Percentiles rank a stretch among this genome's conserved stretches.
Evolutionary conservation across 306 rosid species (phyloP).

Genomic region (Quercus parvula): DNA sequence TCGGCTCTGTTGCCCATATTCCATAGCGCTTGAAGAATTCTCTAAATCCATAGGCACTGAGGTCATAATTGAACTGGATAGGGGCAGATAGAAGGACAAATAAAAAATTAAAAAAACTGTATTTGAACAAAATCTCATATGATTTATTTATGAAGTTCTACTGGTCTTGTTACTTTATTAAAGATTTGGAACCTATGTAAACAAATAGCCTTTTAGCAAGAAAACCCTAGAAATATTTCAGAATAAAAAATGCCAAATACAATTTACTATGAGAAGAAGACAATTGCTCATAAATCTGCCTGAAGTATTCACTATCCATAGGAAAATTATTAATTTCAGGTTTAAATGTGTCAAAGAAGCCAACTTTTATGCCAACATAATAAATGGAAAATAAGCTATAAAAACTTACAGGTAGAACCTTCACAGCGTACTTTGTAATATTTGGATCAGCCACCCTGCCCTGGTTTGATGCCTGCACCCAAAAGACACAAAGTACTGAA

Average conservation of each 20-base stretch:
- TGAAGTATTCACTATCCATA: background rate
- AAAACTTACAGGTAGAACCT: constrained; percentile 83
- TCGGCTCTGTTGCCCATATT: constrained; percentile 39
- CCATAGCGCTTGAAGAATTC: constrained; percentile 85
- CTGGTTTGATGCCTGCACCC: constrained; percentile 55
- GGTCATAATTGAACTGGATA: constrained; percentile 70
- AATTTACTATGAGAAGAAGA: background rate
- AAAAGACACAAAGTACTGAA: background rate
- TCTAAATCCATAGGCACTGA: constrained; percentile 85
- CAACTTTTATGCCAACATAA: background rate
- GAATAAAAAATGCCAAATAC: background rate
- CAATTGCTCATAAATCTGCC: background rate
- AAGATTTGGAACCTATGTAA: background rate
- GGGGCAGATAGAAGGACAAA: constrained; percentile 17
- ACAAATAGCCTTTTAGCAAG: background rate
- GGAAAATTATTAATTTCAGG: background rate
- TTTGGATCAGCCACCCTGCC: constrained; percentile 73
- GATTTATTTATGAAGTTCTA: background rate
- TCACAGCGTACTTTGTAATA: constrained; percentile 74
- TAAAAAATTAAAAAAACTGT: background rate
- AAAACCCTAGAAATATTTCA: background rate
- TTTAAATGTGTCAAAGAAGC: background rate
- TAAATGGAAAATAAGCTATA: background rate
- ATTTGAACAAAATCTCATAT: background rate
- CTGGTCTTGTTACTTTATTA: background rate